These are phyloP conservation scores for Gossypioides kirkii DNA, from an alignment of 345 rosid genomes.

Conservation along the genomic window DNA sequence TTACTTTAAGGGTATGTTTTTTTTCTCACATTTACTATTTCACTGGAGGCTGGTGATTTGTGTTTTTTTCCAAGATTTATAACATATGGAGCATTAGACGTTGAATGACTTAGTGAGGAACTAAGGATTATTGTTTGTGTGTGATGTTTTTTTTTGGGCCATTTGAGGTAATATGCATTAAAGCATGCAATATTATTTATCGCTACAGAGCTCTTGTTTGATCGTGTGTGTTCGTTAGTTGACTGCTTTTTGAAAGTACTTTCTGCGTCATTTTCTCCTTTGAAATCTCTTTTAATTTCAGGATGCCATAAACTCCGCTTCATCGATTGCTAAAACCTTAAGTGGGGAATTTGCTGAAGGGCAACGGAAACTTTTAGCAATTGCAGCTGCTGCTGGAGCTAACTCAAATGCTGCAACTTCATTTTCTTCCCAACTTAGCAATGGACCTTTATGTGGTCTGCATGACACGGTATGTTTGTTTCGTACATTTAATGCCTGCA, in stretches of 20 bases:
- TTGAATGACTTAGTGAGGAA: not conserved
- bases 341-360: constrained; percentile 78
- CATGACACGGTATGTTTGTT: constrained; percentile 51
- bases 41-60: not conserved
- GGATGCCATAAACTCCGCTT: constrained; percentile 75
- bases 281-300: constrained; percentile 26
- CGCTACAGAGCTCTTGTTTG: not conserved
- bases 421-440: constrained; percentile 47
- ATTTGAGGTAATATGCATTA: not conserved
- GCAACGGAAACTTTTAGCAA: constrained; percentile 63
- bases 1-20: constrained; percentile 60
- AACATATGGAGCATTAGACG: not conserved
- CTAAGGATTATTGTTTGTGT: not conserved
- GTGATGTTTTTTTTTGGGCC: not conserved
- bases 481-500: not conserved
- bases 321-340: constrained; percentile 57
- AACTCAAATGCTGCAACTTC: constrained; percentile 50
- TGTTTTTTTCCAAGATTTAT: not conserved
- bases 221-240: not conserved
- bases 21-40: not conserved
- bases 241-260: not conserved
- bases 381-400: constrained; percentile 65
- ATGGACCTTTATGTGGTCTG: constrained; percentile 59
- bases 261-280: not conserved
- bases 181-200: not conserved